These are phyloP conservation scores for Triadica sebifera DNA, from an alignment of 345 rosid genomes.

Conservation along the genomic window DNA sequence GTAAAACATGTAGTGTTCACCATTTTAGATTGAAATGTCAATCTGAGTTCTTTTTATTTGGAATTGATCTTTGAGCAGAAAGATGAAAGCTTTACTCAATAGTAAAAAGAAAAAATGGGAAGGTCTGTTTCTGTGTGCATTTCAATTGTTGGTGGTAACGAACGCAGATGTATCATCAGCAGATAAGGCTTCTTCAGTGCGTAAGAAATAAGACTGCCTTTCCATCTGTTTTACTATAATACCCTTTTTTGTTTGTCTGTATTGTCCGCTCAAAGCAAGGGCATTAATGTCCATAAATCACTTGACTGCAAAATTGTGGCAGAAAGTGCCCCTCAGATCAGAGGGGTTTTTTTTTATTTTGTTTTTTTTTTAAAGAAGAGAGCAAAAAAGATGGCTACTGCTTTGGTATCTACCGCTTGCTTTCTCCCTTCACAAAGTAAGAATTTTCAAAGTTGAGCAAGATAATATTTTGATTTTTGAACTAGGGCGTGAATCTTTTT, in stretches of 20 bases:
- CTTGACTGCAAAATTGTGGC: background rate
- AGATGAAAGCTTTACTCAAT: background rate
- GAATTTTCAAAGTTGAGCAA: conserved; percentile 1
- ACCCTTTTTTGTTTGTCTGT: background rate
- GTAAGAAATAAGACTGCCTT: background rate
- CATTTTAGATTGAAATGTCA: conserved; percentile 7
- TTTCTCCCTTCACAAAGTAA: conserved; percentile 41
- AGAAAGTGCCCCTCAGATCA: background rate
- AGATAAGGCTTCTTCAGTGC: conserved; percentile 40
- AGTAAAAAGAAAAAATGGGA: background rate
- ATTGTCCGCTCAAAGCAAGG: conserved; percentile 6
- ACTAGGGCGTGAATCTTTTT: no score
- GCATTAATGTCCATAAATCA: conserved; percentile 17
- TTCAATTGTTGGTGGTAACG: conserved; percentile 21
- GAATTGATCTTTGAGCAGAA: background rate
- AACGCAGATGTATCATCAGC: background rate
- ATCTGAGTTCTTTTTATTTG: conserved; percentile 4
- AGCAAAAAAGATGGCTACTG: conserved; percentile 40
- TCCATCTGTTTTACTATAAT: conserved; percentile 22
- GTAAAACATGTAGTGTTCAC: conserved; percentile 4
- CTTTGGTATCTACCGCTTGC: conserved; percentile 36
- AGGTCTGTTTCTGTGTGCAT: background rate
- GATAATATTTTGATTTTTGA: no score
- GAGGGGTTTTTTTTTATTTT: background rate
- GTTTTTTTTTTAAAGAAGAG: conserved; percentile 1